Conservation (phyloP, 805 yeast species). For the Starmerella sp. region DNA sequence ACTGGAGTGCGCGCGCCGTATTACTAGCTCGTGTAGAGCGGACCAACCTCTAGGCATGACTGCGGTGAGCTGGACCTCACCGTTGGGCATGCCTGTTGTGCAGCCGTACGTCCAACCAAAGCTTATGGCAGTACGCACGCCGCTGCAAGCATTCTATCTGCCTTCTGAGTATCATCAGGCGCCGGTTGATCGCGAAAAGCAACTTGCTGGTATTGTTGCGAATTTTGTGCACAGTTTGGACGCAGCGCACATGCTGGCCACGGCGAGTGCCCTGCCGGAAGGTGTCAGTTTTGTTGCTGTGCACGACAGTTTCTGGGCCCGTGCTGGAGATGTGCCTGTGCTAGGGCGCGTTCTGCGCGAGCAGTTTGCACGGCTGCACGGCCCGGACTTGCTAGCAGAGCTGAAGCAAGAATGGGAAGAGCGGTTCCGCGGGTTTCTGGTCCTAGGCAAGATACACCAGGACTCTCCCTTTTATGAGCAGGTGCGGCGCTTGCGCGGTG, state of each 20-base stretch:
- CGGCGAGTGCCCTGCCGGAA: slow-evolving; percentile 58
- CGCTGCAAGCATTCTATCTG: slow-evolving; percentile 64
- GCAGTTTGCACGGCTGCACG: slow-evolving; percentile 61
- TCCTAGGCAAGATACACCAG: slow-evolving; percentile 42
- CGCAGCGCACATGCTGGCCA: slow-evolving; percentile 83
- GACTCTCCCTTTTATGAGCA: slow-evolving; percentile 41
- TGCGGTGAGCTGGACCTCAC: slow-evolving; percentile 62
- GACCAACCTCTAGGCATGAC: slow-evolving; percentile 37
- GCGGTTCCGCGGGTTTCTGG: slow-evolving; percentile 56
- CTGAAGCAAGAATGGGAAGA: slow-evolving; percentile 62
- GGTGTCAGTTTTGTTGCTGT: slow-evolving; percentile 69
- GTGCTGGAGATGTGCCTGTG: slow-evolving; percentile 58
- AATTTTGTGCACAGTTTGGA: slow-evolving; percentile 82
- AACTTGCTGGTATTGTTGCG: slow-evolving; percentile 78
- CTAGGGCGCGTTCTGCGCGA: slow-evolving; percentile 59
- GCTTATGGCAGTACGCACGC: slow-evolving; percentile 52
- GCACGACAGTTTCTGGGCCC: slow-evolving; percentile 93
- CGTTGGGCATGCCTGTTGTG: slow-evolving; percentile 80
- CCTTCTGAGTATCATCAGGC: slow-evolving; percentile 68
- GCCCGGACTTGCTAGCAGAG: slow-evolving; percentile 49
- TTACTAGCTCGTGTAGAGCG: slow-evolving; percentile 56
- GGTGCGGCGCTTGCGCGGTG: slow-evolving; percentile 31
- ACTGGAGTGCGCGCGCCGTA: slow-evolving; percentile 62
- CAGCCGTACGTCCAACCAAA: slow-evolving; percentile 71
- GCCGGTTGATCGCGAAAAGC: slow-evolving; percentile 68